A percentile compares a stretch with the other conserved stretches of the same genome.
Evolutionary conservation across 2,329 filamentous ascomycete genomes (phyloP).

Genomic region (Diaporthe helianthi): DNA sequence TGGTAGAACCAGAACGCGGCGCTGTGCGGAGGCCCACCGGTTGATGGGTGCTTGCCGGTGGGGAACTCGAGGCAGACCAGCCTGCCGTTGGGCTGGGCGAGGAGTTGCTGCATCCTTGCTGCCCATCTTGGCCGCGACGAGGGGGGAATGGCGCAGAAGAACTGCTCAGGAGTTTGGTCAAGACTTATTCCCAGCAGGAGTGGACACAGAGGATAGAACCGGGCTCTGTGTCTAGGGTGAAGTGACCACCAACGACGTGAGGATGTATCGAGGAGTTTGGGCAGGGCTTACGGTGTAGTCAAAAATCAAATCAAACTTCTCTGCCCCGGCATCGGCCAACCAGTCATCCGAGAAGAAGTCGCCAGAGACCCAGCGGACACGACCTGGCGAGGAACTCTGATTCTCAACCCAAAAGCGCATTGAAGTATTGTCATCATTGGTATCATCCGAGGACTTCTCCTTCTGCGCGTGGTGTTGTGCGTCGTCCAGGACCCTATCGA

Average conservation of each 20-base stretch:
- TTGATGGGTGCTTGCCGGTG: conserved; percentile 69
- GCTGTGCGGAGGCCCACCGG: conserved; percentile 76
- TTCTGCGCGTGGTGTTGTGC: background rate
- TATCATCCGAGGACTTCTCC: background rate
- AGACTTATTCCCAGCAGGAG: background rate
- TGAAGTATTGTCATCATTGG: too few species aligned
- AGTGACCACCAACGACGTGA: too few species aligned
- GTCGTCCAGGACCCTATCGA: background rate
- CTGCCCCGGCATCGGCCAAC: conserved; percentile 50
- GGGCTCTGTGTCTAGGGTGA: too few species aligned
- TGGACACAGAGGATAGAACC: too few species aligned
- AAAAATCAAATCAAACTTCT: conserved; percentile 70
- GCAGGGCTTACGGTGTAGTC: conserved; percentile 65
- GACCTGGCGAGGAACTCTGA: conserved; percentile 47
- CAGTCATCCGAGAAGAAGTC: conserved; percentile 73
- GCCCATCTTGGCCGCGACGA: conserved; percentile 61
- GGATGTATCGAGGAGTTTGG: background rate
- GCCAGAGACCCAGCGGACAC: conserved; percentile 62
- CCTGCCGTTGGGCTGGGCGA: conserved; percentile 54
- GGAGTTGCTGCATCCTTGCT: conserved; percentile 56
- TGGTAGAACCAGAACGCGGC: conserved; percentile 73
- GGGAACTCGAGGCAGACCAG: conserved; percentile 80
- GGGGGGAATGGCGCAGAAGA: conserved; percentile 68
- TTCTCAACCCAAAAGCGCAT: conserved; percentile 14
- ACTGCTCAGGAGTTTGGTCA: conserved; percentile 52